Percentiles rank a stretch among this genome's conserved stretches.
Conservation (phyloP, 352 stramenopile genomes). For the Phytophthora aleatoria region DNA sequence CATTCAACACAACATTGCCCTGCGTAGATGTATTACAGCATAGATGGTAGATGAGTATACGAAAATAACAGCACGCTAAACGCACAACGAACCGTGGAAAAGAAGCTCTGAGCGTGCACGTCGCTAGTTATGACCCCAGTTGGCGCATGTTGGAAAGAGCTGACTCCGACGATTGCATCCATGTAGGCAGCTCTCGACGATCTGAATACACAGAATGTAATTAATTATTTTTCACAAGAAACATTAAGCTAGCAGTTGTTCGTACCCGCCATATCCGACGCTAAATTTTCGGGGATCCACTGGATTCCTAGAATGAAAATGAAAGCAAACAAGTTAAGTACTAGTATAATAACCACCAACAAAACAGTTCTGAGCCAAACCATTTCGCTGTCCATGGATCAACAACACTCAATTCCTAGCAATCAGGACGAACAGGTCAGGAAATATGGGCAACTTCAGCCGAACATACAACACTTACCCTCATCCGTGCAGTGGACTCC, state of each 20-base stretch:
- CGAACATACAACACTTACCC: slow-evolving; percentile 9
- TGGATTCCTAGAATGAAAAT: slow-evolving; percentile 25
- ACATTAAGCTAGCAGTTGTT: background rate
- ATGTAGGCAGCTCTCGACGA: slow-evolving; percentile 29
- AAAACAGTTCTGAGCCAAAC: slow-evolving; percentile 10
- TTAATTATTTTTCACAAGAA: background rate
- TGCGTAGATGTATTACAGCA: slow-evolving; percentile 1
- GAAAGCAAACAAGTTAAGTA: too few species aligned
- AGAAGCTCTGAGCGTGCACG: slow-evolving; percentile 54
- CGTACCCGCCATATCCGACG: slow-evolving; percentile 37
- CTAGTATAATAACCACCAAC: too few species aligned
- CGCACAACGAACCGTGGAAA: slow-evolving; percentile 28
- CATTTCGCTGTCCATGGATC: slow-evolving; percentile 43
- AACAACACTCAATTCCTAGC: slow-evolving; percentile 26
- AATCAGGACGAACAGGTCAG: background rate
- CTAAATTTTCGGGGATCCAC: slow-evolving; percentile 31
- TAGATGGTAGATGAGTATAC: background rate
- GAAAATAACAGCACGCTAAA: background rate
- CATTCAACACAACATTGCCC: slow-evolving; percentile 54
- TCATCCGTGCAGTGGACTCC: slow-evolving; percentile 13
- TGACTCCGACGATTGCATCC: slow-evolving; percentile 13
- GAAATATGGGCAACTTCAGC: too few species aligned
- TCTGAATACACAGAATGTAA: slow-evolving; percentile 5
- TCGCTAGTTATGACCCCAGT: slow-evolving; percentile 37
- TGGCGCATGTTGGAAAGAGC: slow-evolving; percentile 24